Evolutionary conservation across 2,329 filamentous ascomycete species (phyloP).

Genomic region (Ophiocordyceps australis): DNA sequence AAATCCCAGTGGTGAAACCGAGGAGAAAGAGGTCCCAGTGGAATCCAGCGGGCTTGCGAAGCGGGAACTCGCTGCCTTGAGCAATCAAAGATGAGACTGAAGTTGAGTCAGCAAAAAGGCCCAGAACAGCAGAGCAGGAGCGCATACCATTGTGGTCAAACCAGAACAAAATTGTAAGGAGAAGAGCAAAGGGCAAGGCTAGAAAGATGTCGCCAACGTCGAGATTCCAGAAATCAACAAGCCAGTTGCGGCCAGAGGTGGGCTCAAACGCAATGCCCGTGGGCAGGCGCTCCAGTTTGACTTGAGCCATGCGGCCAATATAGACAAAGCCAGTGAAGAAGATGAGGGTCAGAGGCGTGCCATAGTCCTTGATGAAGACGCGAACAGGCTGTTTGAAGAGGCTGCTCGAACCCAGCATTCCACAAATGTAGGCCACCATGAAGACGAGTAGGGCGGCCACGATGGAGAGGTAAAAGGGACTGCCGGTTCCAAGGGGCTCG

Average conservation of each 20-base stretch:
- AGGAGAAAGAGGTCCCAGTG: slow-evolving; percentile 77
- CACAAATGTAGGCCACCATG: slow-evolving; percentile 56
- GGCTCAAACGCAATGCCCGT: slow-evolving; percentile 65
- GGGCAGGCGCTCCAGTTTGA: slow-evolving; percentile 54
- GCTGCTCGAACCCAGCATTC: slow-evolving; percentile 48
- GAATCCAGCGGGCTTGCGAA: slow-evolving; percentile 66
- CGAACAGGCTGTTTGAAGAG: slow-evolving; percentile 60
- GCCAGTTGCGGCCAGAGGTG: slow-evolving; percentile 54
- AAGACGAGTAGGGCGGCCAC: slow-evolving; percentile 62
- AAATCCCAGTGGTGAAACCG: slow-evolving; percentile 58
- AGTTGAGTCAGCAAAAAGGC: slow-evolving; percentile 1
- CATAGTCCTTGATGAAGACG: slow-evolving; percentile 79
- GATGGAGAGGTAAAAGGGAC: slow-evolving; percentile 63
- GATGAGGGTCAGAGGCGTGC: slow-evolving; percentile 62
- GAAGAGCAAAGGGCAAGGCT: slow-evolving; percentile 69
- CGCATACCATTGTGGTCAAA: slow-evolving; percentile 69
- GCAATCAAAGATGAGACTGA: slow-evolving; percentile 66
- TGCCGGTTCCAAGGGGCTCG: slow-evolving; percentile 48
- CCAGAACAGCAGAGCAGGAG: too few relatives aligned
- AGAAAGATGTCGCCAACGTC: slow-evolving; percentile 56
- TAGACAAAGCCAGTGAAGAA: slow-evolving; percentile 88
- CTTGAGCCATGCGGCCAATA: slow-evolving; percentile 60
- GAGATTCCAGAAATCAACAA: slow-evolving; percentile 70
- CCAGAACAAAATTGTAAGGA: slow-evolving; percentile 74
- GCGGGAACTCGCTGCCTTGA: slow-evolving; percentile 67